A percentile compares a stretch with the other conserved stretches of the same genome.
phyloP scores from a whole-genome alignment of 352 stramenopile species.

The Globisporangium nagaii region DNA sequence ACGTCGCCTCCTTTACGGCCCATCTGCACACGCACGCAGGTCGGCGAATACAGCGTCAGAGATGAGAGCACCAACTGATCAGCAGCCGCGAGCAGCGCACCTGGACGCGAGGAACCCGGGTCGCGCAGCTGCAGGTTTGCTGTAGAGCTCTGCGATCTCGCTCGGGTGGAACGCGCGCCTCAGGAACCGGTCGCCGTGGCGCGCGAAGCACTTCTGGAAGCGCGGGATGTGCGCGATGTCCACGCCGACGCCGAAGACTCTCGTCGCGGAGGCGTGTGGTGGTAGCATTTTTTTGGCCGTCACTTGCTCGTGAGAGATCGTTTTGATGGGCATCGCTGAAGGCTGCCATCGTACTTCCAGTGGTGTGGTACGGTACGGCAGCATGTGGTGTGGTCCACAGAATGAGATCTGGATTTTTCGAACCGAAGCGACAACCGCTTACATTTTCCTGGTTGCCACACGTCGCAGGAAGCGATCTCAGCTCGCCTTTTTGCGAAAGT shows the following conservation, averaged over 20 bases:
- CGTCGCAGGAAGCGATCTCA: not conserved
- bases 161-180: constrained; percentile 46
- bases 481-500: too few relatives aligned
- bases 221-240: constrained; percentile 61
- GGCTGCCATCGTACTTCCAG: not conserved
- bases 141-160: constrained; percentile 63
- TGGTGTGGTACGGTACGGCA: not conserved
- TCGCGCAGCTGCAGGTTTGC: constrained; percentile 24
- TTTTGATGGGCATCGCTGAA: constrained; percentile 4
- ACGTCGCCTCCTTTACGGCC: constrained; percentile 79
- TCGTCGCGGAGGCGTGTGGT: constrained; percentile 11
- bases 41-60: not conserved
- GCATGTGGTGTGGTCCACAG: not conserved
- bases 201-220: constrained; percentile 40
- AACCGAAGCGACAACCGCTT: too few relatives aligned
- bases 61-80: too few relatives aligned
- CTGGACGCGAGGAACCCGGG: constrained; percentile 62
- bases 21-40: constrained; percentile 22
- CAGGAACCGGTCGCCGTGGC: constrained; percentile 66
- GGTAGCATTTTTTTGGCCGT: not conserved
- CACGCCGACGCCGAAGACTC: constrained; percentile 64
- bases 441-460: not conserved
- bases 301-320: not conserved
- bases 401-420: not conserved
- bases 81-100: too few relatives aligned